Base-by-base conservation (phyloP, 768 basidiomycete genomes). In the Nevesoporus exiguus region DNA sequence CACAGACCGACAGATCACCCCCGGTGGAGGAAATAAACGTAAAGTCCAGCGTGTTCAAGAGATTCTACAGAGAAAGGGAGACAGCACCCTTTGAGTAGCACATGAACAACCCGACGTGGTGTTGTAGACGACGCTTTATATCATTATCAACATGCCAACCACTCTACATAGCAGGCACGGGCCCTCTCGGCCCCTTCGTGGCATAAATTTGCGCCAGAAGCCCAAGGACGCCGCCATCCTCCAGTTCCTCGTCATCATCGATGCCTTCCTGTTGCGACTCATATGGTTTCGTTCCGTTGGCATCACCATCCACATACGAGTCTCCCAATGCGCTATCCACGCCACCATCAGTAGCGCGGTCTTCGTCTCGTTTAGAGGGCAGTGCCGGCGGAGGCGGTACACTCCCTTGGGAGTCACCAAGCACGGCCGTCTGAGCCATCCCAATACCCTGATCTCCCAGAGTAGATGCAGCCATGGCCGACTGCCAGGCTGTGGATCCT, bases 181-280 rank as follows among this genome's bases (percentile, higher is more conserved):
- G 77, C 41, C 65, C 62, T 52, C 77, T 78, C 44, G 83, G 56
- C 1, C 58, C 81, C 56, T 74, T 77, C 61, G 80, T 76, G 43
- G 80, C 83, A 70, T 95, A 93, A 47, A 97, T 94, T 75, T 95
- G 87, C 40, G 90, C 87, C 62, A 97, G 67, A 58, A 97, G 65
- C 21, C 90, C 91, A 57, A 96, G 72, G 58, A 97, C 86, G 17
- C 94, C 93, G 0, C 82, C 90, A 70, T 94, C 91, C 63, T 83
- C 83, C 57, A 88, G 63, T 19, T 71, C 76, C 24, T 86, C 86
- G 5, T 85, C 88, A 11, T 84, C 84, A 42, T 86, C 78, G 15
- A 65, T 65, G 15, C 80, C 80, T 14, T 76, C 77, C 47, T 78
- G 80, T 44, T 78, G 73, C 47, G 70, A 67, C 40, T 73, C 65